These are phyloP conservation scores for Salix arbutifolia DNA, from an alignment of 345 rosid genomes.

Conservation along the genomic window DNA sequence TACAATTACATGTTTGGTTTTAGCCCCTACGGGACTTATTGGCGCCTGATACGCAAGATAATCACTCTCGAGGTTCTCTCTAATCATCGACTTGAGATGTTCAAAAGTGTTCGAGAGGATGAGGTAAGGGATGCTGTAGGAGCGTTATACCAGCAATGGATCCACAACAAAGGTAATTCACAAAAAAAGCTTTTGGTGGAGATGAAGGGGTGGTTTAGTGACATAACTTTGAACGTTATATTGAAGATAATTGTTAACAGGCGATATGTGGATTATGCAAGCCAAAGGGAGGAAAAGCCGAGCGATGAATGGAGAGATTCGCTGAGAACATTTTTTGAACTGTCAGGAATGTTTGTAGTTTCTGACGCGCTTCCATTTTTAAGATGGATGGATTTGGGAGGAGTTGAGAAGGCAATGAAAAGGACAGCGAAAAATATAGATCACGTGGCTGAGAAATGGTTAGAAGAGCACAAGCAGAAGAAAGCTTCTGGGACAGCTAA, in stretches of 20 bases:
- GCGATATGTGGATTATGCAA: neutral
- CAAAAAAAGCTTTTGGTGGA: slow-evolving; percentile 12
- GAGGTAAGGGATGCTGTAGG: neutral
- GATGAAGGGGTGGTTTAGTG: slow-evolving; percentile 32
- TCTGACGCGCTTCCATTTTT: slow-evolving; percentile 35
- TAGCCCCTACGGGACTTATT: slow-evolving; percentile 3
- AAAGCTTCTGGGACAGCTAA: neutral
- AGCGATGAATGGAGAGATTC: slow-evolving; percentile 5
- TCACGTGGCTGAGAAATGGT: slow-evolving; percentile 22
- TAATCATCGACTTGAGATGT: slow-evolving; percentile 12
- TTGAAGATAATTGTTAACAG: slow-evolving; percentile 29
- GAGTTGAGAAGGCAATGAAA: slow-evolving; percentile 29
- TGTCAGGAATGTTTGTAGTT: slow-evolving; percentile 13
- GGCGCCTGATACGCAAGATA: slow-evolving; percentile 23
- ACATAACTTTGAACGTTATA: slow-evolving; percentile 29
- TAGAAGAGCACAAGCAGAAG: slow-evolving; percentile 38
- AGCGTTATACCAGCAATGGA: slow-evolving; percentile 1
- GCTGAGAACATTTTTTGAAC: slow-evolving; percentile 17
- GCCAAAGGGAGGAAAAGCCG: neutral
- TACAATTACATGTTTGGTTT: slow-evolving; percentile 14
- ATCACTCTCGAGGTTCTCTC: slow-evolving; percentile 17
- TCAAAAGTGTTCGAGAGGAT: slow-evolving; percentile 7
- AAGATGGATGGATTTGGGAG: slow-evolving; percentile 36
- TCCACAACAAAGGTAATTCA: neutral
- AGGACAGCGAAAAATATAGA: slow-evolving; percentile 21